Evolutionary conservation across 257 asterid species (phyloP).

Genomic region (Scutellaria baicalensis): DNA sequence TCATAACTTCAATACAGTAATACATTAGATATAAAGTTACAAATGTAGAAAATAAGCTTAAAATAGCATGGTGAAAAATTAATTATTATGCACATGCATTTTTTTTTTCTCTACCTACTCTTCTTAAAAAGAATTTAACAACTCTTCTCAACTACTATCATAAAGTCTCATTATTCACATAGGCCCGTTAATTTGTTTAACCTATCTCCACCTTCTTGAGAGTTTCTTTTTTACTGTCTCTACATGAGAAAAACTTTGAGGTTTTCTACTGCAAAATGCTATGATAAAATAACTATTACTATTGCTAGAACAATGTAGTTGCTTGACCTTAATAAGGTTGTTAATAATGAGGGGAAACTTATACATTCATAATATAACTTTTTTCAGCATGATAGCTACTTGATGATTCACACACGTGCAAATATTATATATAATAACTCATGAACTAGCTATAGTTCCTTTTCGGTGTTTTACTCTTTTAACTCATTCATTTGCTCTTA

Average conservation of each 20-base stretch:
- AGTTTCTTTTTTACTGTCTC: not conserved
- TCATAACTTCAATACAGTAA: too few relatives aligned
- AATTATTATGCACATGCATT: too few relatives aligned
- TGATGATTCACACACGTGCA: too few relatives aligned
- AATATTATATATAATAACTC: too few relatives aligned
- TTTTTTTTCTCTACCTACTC: too few relatives aligned
- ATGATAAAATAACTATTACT: constrained; percentile 34
- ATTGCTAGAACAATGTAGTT: not conserved
- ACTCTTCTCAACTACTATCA: not conserved
- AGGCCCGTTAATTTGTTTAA: not conserved
- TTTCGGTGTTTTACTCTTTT: not conserved
- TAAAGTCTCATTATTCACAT: not conserved
- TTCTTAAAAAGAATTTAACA: not conserved
- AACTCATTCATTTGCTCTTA: too few relatives aligned
- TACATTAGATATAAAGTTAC: too few relatives aligned
- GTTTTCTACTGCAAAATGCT: not conserved
- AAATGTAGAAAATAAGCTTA: too few relatives aligned
- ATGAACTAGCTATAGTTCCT: not conserved
- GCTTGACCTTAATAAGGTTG: not conserved
- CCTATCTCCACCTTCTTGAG: too few relatives aligned
- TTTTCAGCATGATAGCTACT: too few relatives aligned
- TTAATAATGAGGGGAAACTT: not conserved
- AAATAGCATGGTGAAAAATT: too few relatives aligned
- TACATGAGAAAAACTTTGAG: not conserved
- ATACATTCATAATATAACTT: not conserved